Evolutionary conservation across 192 early-diverging fungal genomes (phyloP).

Genomic region (Linderina pennispora): DNA sequence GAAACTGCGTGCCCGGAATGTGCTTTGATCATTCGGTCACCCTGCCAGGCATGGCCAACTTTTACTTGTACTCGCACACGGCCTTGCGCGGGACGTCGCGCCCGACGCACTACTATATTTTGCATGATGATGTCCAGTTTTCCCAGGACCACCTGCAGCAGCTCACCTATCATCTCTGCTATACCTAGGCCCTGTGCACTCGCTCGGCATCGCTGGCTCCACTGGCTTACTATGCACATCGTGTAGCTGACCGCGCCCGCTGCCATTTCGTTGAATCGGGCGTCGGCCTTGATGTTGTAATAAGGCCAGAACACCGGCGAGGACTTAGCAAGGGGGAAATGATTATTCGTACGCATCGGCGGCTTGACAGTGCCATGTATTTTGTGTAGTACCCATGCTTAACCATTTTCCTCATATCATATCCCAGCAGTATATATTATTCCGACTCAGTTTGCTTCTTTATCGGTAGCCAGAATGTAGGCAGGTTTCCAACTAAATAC

Average conservation of each 20-base stretch:
- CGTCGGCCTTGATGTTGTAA: conserved; percentile 24
- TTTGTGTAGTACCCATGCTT: too few relatives aligned
- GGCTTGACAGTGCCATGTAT: conserved; percentile 3
- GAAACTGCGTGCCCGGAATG: conserved; percentile 80
- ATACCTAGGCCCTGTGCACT: conserved; percentile 81
- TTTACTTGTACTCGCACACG: conserved; percentile 85
- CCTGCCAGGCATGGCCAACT: conserved; percentile 81
- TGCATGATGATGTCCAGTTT: conserved; percentile 83
- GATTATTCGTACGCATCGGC: not conserved
- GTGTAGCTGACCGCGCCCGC: conserved; percentile 77
- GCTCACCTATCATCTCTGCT: conserved; percentile 85
- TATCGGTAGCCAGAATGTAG: conserved; percentile 69
- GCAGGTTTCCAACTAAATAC: conserved; percentile 57
- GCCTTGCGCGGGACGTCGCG: conserved; percentile 91
- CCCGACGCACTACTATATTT: conserved; percentile 85
- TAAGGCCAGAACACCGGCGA: not conserved
- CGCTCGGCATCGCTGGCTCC: conserved; percentile 81
- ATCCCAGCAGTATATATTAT: not conserved
- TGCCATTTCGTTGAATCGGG: conserved; percentile 58
- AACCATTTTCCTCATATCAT: too few relatives aligned
- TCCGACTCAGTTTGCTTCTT: not conserved
- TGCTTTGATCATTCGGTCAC: conserved; percentile 65
- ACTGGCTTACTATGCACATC: conserved; percentile 89
- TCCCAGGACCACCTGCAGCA: conserved; percentile 72
- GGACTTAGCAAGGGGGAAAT: not conserved